phyloP scores from a whole-genome alignment of 305 asterid species.

The Solanum hybrid region DNA sequence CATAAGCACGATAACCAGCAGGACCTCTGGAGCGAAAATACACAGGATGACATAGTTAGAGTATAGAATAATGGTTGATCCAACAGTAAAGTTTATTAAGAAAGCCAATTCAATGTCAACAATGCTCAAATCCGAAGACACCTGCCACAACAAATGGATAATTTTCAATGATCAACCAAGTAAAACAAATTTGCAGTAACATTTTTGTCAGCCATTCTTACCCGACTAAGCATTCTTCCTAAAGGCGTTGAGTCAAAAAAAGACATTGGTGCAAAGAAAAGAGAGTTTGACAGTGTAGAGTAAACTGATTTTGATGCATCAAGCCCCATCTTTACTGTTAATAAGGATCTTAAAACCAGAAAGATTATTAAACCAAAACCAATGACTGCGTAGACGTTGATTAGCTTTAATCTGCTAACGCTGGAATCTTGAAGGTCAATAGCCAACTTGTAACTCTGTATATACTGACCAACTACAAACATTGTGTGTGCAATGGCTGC shows the following conservation, averaged over 20 bases:
- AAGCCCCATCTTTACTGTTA: slow-evolving; percentile 7
- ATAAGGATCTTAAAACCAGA: slow-evolving; percentile 11
- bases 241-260: slow-evolving; percentile 29
- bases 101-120: background rate
- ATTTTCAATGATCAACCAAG: background rate
- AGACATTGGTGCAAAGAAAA: slow-evolving; percentile 29
- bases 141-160: background rate
- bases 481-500: slow-evolving; percentile 2
- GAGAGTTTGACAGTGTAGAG: slow-evolving; percentile 10
- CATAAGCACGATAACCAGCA: background rate
- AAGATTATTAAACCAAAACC: slow-evolving; percentile 10
- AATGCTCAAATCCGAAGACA: background rate
- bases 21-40: background rate
- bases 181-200: background rate
- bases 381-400: slow-evolving; percentile 5
- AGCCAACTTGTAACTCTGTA: slow-evolving; percentile 21
- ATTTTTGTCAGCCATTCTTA: background rate
- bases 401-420: slow-evolving; percentile 6
- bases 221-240: slow-evolving; percentile 15
- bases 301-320: slow-evolving; percentile 14
- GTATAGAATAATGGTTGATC: background rate
- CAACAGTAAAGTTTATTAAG: background rate
- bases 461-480: slow-evolving; percentile 14
- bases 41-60: background rate
- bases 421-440: background rate